phyloP scores from a whole-genome alignment of 2,329 filamentous ascomycete genomes.

The Aspergillus quadricinctus region DNA sequence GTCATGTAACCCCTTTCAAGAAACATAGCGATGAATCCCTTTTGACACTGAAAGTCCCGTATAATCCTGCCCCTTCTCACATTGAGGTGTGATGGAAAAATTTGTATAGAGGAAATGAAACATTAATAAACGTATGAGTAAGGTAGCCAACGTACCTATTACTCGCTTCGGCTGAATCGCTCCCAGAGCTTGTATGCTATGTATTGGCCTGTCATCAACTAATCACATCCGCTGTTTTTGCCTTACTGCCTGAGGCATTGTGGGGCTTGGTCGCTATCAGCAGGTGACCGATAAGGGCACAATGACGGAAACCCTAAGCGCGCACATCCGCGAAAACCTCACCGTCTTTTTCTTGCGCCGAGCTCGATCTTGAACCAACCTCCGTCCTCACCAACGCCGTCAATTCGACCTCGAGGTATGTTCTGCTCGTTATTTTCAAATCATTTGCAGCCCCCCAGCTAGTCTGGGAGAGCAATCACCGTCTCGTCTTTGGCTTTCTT shows the following conservation, averaged over 20 bases:
- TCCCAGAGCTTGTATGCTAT: too few relatives aligned
- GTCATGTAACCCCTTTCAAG: slow-evolving; percentile 37
- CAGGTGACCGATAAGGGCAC: slow-evolving; percentile 32
- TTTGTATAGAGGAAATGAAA: slow-evolving; percentile 23
- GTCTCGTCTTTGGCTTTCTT: slow-evolving; percentile 15
- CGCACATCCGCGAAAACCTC: slow-evolving; percentile 29
- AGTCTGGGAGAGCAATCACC: slow-evolving; percentile 44
- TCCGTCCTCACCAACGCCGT: slow-evolving; percentile 26
- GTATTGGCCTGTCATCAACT: too few relatives aligned
- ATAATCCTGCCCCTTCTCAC: slow-evolving; percentile 18
- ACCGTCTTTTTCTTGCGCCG: slow-evolving; percentile 14
- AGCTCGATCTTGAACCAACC: slow-evolving; percentile 12
- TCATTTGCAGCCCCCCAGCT: slow-evolving; percentile 36
- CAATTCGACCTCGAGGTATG: slow-evolving; percentile 39
- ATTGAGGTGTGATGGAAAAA: slow-evolving; percentile 21
- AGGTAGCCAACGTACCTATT: slow-evolving; percentile 3
- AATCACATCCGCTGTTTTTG: too few relatives aligned
- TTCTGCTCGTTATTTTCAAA: slow-evolving; percentile 19
- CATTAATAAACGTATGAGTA: slow-evolving; percentile 3
- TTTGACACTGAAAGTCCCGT: slow-evolving; percentile 14
- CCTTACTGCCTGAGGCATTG: slow-evolving; percentile 13
- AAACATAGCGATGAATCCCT: slow-evolving; percentile 31
- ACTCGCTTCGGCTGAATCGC: not conserved
- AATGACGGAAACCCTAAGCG: slow-evolving; percentile 24
- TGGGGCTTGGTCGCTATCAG: not conserved